Evolutionary conservation across 164 flowering plant genomes (phyloP).

Genomic region (Piper betle): DNA sequence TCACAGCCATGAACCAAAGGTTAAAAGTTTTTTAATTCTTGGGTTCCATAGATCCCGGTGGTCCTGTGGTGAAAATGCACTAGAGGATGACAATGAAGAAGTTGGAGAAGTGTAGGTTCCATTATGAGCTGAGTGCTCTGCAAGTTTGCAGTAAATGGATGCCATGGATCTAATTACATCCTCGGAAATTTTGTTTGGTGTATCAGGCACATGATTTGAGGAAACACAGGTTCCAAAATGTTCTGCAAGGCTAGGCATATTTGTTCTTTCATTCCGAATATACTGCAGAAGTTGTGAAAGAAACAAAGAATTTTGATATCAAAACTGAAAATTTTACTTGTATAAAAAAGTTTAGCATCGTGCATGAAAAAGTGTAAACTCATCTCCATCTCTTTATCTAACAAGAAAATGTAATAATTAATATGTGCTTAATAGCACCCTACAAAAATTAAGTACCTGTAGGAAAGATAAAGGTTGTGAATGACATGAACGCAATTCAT

Average conservation of each 20-base stretch:
- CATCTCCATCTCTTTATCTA: neutral
- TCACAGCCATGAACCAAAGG: constrained; percentile 62
- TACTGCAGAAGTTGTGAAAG: constrained; percentile 18
- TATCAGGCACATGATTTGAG: constrained; percentile 37
- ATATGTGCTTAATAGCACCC: neutral
- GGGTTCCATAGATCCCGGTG: constrained; percentile 85
- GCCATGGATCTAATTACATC: constrained; percentile 78
- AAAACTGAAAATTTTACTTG: neutral
- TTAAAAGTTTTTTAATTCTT: constrained; percentile 47
- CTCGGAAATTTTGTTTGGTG: constrained; percentile 72
- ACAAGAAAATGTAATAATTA: neutral
- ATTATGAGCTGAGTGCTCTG: constrained; percentile 52
- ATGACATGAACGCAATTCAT: constrained; percentile 55
- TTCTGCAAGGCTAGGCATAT: constrained; percentile 44
- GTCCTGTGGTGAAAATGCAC: constrained; percentile 69
- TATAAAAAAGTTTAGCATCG: too few species aligned
- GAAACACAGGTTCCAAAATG: constrained; percentile 43
- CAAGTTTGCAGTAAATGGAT: constrained; percentile 61
- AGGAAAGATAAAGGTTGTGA: constrained; percentile 79
- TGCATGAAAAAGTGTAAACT: neutral
- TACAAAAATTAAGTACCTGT: constrained; percentile 35
- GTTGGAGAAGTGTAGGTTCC: constrained; percentile 62
- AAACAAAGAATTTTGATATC: too few species aligned
- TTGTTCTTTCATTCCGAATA: constrained; percentile 31
- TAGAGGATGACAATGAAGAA: constrained; percentile 59